phyloP scores from a whole-genome alignment of 495 filamentous ascomycete genomes.

The Penicillium dipodomyicola region DNA sequence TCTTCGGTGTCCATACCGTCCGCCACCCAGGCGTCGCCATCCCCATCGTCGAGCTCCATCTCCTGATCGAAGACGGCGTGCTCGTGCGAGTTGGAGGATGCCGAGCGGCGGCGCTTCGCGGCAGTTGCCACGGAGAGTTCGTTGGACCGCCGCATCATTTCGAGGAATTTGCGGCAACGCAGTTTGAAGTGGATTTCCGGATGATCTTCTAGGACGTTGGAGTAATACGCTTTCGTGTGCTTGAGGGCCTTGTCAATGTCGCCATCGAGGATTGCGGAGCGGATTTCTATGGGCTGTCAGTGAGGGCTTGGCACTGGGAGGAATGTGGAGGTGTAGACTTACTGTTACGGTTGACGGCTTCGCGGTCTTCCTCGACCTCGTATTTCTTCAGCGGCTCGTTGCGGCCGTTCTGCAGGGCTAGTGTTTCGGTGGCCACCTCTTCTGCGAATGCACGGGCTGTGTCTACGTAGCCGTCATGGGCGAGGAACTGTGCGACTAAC shows the following conservation, averaged over 20 bases:
- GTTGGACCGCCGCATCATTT: conserved; percentile 84
- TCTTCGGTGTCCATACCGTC: conserved; percentile 58
- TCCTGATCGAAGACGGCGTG: conserved; percentile 63
- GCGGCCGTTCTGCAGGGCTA: conserved; percentile 57
- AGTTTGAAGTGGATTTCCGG: conserved; percentile 88
- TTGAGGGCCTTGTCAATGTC: conserved; percentile 89
- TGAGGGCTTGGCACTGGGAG: background rate
- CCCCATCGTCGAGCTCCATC: conserved; percentile 75
- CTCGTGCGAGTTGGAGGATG: conserved; percentile 32
- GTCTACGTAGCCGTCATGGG: conserved; percentile 96
- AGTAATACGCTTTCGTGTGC: conserved; percentile 75
- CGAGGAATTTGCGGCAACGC: conserved; percentile 87
- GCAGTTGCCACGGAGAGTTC: conserved; percentile 51
- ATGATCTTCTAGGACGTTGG: conserved; percentile 76
- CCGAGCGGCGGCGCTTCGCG: conserved; percentile 34
- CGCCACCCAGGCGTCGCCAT: conserved; percentile 50
- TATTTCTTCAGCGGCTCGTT: conserved; percentile 56
- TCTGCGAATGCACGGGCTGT: conserved; percentile 84
- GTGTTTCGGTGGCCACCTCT: conserved; percentile 73
- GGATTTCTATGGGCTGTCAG: conserved; percentile 60
- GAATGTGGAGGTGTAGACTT: conserved; percentile 25
- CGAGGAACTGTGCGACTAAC: conserved; percentile 81
- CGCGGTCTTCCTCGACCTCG: conserved; percentile 79
- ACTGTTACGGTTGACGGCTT: conserved; percentile 87
- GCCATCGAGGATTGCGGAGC: conserved; percentile 84